These are phyloP conservation scores for Didymella pinodella DNA, from an alignment of 2,329 filamentous ascomycete species.

Conservation along the genomic window DNA sequence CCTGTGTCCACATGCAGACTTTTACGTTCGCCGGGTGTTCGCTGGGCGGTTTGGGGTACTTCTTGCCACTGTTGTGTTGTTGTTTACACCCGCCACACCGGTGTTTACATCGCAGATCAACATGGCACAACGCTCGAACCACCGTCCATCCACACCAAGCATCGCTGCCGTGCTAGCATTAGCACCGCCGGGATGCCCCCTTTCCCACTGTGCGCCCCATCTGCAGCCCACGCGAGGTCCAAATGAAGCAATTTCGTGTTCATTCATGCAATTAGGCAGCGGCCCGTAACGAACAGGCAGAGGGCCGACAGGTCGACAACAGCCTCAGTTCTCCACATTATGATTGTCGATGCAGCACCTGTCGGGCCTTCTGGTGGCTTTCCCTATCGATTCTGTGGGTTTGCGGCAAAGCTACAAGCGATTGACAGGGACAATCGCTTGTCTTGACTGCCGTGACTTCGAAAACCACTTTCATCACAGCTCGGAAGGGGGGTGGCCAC, in stretches of 20 bases:
- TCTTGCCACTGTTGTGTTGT: slow-evolving; percentile 6
- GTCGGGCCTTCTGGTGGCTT: slow-evolving; percentile 23
- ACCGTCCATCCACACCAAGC: slow-evolving; percentile 8
- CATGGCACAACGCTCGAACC: slow-evolving; percentile 12
- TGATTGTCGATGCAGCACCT: slow-evolving; percentile 36
- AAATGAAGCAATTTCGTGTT: slow-evolving; percentile 23
- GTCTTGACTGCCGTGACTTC: slow-evolving; percentile 6
- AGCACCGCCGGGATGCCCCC: slow-evolving; percentile 14
- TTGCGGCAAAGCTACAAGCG: slow-evolving; percentile 7
- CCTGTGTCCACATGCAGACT: slow-evolving; percentile 8
- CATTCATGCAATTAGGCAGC: slow-evolving; percentile 31
- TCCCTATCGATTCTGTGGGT: slow-evolving; percentile 28
- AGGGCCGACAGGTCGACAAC: slow-evolving; percentile 26
- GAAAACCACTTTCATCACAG: slow-evolving; percentile 13
- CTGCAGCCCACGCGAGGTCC: slow-evolving; percentile 16
- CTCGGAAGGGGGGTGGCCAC: not conserved
- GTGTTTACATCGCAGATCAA: slow-evolving; percentile 13
- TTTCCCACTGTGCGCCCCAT: slow-evolving; percentile 11
- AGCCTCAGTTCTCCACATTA: slow-evolving; percentile 44
- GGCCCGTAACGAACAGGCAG: slow-evolving; percentile 30
- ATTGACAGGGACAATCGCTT: slow-evolving; percentile 2
- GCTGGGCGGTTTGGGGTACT: slow-evolving; percentile 4
- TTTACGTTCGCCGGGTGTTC: slow-evolving; percentile 16
- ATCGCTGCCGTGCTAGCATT: slow-evolving; percentile 8
- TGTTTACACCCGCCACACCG: slow-evolving; percentile 12